These are phyloP conservation scores for Ascochyta rabiei DNA, from an alignment of 2,329 filamentous ascomycete species.

Conservation along the genomic window DNA sequence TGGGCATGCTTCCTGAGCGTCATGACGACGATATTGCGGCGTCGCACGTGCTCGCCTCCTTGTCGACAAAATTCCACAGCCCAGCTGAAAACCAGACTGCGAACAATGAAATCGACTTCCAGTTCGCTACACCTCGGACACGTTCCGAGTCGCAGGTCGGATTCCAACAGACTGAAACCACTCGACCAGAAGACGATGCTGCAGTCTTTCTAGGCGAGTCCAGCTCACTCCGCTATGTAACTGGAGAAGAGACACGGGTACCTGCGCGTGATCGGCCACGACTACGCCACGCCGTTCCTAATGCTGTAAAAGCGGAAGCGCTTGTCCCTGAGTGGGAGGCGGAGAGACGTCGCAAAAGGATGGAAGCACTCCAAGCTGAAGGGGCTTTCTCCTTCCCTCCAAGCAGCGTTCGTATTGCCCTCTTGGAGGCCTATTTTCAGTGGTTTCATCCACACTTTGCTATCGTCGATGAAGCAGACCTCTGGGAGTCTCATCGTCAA, in stretches of 20 bases:
- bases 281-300: slow-evolving; percentile 43
- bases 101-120: slow-evolving; percentile 15
- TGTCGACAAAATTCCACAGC: slow-evolving; percentile 36
- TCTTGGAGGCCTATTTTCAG: slow-evolving; percentile 60
- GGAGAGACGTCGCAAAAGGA: slow-evolving; percentile 42
- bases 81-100: slow-evolving; percentile 22
- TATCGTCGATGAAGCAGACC: slow-evolving; percentile 56
- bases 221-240: slow-evolving; percentile 57
- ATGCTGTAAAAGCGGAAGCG: slow-evolving; percentile 42
- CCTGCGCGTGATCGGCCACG: slow-evolving; percentile 22
- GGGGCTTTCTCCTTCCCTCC: slow-evolving; percentile 56
- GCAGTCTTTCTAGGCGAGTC: slow-evolving; percentile 55
- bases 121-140: slow-evolving; percentile 21
- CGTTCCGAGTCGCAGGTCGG: slow-evolving; percentile 16
- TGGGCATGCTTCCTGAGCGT: slow-evolving; percentile 22
- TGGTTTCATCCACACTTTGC: slow-evolving; percentile 65
- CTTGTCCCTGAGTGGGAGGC: slow-evolving; percentile 47
- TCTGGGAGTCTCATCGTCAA: slow-evolving; percentile 50
- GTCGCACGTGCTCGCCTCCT: slow-evolving; percentile 37
- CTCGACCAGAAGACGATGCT: slow-evolving; percentile 31
- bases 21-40: slow-evolving; percentile 39
- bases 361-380: slow-evolving; percentile 47
- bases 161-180: slow-evolving; percentile 22
- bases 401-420: slow-evolving; percentile 49
- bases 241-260: slow-evolving; percentile 41